phyloP scores from a whole-genome alignment of 139 green algal genomes.

The Auxenochlorella pyrenoidosa region DNA sequence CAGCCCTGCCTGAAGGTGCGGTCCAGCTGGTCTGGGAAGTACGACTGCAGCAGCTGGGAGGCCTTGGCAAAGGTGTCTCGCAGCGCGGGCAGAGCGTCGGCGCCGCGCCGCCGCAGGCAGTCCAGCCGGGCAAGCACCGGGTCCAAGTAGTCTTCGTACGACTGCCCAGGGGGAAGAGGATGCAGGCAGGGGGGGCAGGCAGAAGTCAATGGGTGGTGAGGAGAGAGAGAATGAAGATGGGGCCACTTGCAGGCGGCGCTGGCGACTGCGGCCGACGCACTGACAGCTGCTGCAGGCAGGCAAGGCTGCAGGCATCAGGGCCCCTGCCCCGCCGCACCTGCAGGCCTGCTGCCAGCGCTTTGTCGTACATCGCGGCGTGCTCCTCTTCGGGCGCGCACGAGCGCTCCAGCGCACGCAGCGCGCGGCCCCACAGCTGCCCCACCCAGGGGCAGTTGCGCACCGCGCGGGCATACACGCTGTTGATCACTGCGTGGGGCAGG shows the following conservation, averaged over 20 bases:
- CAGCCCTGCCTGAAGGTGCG: conserved; percentile 15
- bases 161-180: conserved; percentile 38
- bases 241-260: no score
- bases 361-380: neutral
- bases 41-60: conserved; percentile 50
- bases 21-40: conserved; percentile 73
- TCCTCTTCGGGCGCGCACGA: conserved; percentile 8
- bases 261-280: no score
- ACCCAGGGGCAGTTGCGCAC: conserved; percentile 90
- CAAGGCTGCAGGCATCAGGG: no score
- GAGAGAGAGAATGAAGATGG: neutral
- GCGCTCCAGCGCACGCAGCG: conserved; percentile 61
- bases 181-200: neutral
- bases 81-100: conserved; percentile 18
- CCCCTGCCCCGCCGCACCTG: conserved; percentile 16
- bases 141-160: conserved; percentile 64
- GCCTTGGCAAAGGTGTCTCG: conserved; percentile 26
- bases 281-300: neutral
- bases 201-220: neutral
- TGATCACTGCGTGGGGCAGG: neutral
- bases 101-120: conserved; percentile 54
- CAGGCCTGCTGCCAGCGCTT: conserved; percentile 49
- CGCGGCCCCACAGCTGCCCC: conserved; percentile 71
- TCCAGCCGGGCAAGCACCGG: conserved; percentile 78
- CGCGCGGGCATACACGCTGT: conserved; percentile 66